Evolutionary conservation across 192 early-diverging fungal genomes (phyloP), one percentile per base, ranked within the genome.

Genomic region (Chytriomyces sp.): DNA sequence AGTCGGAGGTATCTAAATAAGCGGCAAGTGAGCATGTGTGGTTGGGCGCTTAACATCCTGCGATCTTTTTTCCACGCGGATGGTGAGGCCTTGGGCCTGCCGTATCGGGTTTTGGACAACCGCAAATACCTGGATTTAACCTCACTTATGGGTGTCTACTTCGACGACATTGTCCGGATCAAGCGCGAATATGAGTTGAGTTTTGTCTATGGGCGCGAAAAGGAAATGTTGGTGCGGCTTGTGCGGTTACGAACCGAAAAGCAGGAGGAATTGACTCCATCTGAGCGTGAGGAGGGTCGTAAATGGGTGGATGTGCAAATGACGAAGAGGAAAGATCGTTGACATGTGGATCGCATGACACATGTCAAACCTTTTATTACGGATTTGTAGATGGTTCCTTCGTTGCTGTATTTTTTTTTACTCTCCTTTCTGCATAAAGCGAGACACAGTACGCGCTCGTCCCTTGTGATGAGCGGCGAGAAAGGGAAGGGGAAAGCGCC

Each of bases 21-120:
- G 22, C 73, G 85, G 34, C 85, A 86, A 58, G 33, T 82, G 0
- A 73, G 77, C 49, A 76, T 83, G 67, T 69, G 75, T 14, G 70
- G 76, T 19, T 75, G 64, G 53, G 61, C 72, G 4, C 60, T 81
- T 31, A 33, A 56, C 22, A 64, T 82, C 34, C 59, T 86, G 44
- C 55, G 73, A 19, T 71, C 77, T 30, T 86, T 86, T 64, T 85
- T 86, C 75, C 76, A 86, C 61, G 85, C 80, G 0, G 83, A 84
- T 57, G 85, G 84, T 31, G 61, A 75, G 31, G 81, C 64, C 0
- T 66, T 83, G 32, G 84, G 84, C 14, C 64, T 86, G 22, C 40
- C 79, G n/a, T 74, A 75, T 36, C 39, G 62, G 14, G 39, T 66
- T 7, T 70, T 82, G 14, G 79, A 83, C 49, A 74, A 74, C 39